Evolutionary conservation across 805 yeast genomes (phyloP), one percentile per base, ranked within the genome.

Genomic region (Lipomyces chichibuensis): DNA sequence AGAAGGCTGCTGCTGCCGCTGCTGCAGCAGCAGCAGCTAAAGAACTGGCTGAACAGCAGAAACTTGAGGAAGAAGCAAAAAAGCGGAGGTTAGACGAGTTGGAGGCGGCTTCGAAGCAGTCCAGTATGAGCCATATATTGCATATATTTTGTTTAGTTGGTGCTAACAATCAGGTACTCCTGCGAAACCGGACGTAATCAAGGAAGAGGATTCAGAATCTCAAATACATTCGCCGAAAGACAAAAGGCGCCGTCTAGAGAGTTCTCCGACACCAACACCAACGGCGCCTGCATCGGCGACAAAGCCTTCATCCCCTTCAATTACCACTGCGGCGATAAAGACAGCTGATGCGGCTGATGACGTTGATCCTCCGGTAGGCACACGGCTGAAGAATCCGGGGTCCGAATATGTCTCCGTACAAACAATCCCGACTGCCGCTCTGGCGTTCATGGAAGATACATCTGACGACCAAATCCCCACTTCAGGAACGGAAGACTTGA

Each of bases 401-500:
- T 68, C 71, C 23, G 71, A 68, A 39, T 68, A 65, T 39, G 71
- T 68, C 2, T 52, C 71, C 14, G 71, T 62, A 17, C 71, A 68
- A 49, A 66, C 70, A 14, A 58, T 68, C 14, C 71, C 71, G 3
- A 37, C 67, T 23, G 66, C 70, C 23, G 71, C 71, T n/a, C 58
- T 68, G 9, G 70, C 65, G 23, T 57, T 58, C 64, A 61, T 60
- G 69, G 58, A 61, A 9, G 65, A 57, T 32, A 29, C 57, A 20
- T 59, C 23, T 20, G 59, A 65, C 33, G 53, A 60, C 17, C 46
- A 67, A 52, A 75, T 86, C 25, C 88, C 85, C 66, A 83, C 86
- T 20, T 86, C 85, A n/a, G 92, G 92, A 6, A 87, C 85, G 54
- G 97, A 90, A 58, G 91, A 84, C 73, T 77, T 90, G 66, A 89